Percentiles rank a stretch among this genome's conserved stretches.
Evolutionary conservation across 1,284 basidiomycete species (phyloP).

Genomic region (Leccinum pachyderme): DNA sequence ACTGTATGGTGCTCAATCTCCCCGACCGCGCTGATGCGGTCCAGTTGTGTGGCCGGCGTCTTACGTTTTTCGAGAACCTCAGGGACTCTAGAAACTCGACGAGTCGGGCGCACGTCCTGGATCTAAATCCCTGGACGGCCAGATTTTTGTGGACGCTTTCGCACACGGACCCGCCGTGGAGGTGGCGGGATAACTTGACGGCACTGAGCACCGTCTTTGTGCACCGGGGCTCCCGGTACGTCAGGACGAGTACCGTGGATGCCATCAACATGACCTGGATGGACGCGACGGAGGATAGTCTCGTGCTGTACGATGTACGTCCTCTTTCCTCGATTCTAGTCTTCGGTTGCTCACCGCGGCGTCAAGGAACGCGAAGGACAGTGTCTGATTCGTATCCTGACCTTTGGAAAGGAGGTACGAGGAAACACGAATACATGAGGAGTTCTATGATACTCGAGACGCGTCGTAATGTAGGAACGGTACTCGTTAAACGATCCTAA

Average conservation of each 20-base stretch:
- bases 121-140: slow-evolving; percentile 32
- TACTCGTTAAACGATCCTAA: neutral
- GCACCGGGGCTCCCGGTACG: slow-evolving; percentile 24
- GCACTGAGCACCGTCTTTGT: slow-evolving; percentile 32
- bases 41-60: slow-evolving; percentile 32
- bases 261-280: slow-evolving; percentile 33
- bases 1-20: slow-evolving; percentile 34
- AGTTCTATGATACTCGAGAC: neutral
- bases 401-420: slow-evolving; percentile 31
- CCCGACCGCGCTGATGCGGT: slow-evolving; percentile 33
- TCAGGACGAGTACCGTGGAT: slow-evolving; percentile 35
- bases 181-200: slow-evolving; percentile 27
- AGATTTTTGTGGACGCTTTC: slow-evolving; percentile 29
- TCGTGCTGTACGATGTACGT: slow-evolving; percentile 34
- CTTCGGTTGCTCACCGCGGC: slow-evolving; percentile 4
- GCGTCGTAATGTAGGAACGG: slow-evolving; percentile 1
- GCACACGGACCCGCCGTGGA: slow-evolving; percentile 29
- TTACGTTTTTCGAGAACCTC: slow-evolving; percentile 33
- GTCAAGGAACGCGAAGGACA: slow-evolving; percentile 34
- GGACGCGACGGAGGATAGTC: slow-evolving; percentile 33
- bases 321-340: neutral
- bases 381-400: slow-evolving; percentile 34
- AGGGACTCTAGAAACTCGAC: slow-evolving; percentile 17
- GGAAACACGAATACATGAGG: slow-evolving; percentile 10
- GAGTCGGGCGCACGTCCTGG: slow-evolving; percentile 31